A percentile compares a stretch with the other conserved stretches of the same genome.
phyloP scores from a whole-genome alignment of 1,139 yeast genomes.

The Eremothecium sinecaudum region DNA sequence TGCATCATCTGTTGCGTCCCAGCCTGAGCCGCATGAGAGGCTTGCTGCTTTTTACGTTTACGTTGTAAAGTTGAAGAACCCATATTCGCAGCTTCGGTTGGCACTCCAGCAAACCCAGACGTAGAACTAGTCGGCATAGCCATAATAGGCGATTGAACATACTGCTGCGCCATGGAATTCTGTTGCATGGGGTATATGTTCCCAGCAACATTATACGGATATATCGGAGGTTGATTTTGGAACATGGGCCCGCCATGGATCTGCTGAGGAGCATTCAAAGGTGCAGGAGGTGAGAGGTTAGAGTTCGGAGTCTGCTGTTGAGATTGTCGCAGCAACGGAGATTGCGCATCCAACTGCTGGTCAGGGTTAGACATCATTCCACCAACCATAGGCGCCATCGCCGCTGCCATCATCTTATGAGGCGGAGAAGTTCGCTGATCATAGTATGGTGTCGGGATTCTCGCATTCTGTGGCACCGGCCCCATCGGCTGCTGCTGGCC shows the following conservation, averaged over 20 bases:
- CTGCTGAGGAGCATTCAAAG: constrained; percentile 2
- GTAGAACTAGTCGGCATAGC: background rate
- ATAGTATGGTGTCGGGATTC: background rate
- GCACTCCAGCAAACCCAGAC: constrained; percentile 20
- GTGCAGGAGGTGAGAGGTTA: background rate
- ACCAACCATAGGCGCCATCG: constrained; percentile 1
- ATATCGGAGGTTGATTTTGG: background rate
- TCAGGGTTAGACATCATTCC: constrained; percentile 1
- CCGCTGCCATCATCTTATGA: constrained; percentile 1
- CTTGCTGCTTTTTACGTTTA: constrained; percentile 12
- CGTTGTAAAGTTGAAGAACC: constrained; percentile 15
- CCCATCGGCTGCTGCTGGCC: constrained; percentile 2
- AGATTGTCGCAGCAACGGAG: constrained; percentile 1
- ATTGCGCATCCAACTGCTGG: constrained; percentile 2
- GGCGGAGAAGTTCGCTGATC: constrained; percentile 1
- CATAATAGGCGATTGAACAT: constrained; percentile 1
- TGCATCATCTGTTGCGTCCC: no score
- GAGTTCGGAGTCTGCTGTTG: background rate
- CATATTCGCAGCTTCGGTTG: constrained; percentile 16
- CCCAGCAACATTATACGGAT: constrained; percentile 1
- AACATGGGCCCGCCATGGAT: constrained; percentile 10
- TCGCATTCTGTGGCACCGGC: constrained; percentile 2
- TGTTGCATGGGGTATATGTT: constrained; percentile 2
- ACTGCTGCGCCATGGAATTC: constrained; percentile 5
- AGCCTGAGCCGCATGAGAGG: constrained; percentile 23